Percentiles rank a stretch among this genome's conserved stretches.
phyloP scores from a whole-genome alignment of 2,329 filamentous ascomycete genomes.

The Coniella vitis region DNA sequence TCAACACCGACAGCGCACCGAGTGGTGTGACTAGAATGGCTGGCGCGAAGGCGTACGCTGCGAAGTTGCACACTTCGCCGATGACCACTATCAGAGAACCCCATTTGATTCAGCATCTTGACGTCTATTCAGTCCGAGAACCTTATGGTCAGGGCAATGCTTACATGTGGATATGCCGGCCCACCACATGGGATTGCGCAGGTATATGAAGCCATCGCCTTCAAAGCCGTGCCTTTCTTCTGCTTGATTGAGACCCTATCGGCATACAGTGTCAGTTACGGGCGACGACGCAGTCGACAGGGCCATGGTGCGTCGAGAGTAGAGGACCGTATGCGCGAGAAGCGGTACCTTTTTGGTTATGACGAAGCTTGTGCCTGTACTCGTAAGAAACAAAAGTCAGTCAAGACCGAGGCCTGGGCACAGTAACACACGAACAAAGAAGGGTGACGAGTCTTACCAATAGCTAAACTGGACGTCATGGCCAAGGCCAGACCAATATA shows the following conservation, averaged over 20 bases:
- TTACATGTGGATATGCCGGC: slow-evolving; percentile 82
- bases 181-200: slow-evolving; percentile 97
- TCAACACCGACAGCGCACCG: slow-evolving; percentile 87
- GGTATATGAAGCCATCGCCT: slow-evolving; percentile 89
- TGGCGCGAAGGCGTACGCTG: slow-evolving; percentile 94
- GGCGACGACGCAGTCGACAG: too few species aligned
- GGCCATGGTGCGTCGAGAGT: background rate
- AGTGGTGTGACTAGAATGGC: slow-evolving; percentile 97
- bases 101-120: slow-evolving; percentile 13
- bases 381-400: slow-evolving; percentile 11
- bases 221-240: slow-evolving; percentile 91
- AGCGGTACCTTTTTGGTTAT: slow-evolving; percentile 90
- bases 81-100: slow-evolving; percentile 60
- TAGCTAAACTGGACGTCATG: slow-evolving; percentile 67
- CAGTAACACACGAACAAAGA: background rate
- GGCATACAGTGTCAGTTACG: background rate
- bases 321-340: background rate
- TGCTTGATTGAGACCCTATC: slow-evolving; percentile 79
- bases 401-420: slow-evolving; percentile 13
- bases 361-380: slow-evolving; percentile 84
- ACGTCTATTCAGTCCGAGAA: slow-evolving; percentile 10
- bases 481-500: slow-evolving; percentile 72
- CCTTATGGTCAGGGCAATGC: slow-evolving; percentile 26
- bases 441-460: slow-evolving; percentile 47
- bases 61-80: slow-evolving; percentile 95